Base-by-base conservation (phyloP, 306 rosid species). In the Abrus pulchellus region DNA sequence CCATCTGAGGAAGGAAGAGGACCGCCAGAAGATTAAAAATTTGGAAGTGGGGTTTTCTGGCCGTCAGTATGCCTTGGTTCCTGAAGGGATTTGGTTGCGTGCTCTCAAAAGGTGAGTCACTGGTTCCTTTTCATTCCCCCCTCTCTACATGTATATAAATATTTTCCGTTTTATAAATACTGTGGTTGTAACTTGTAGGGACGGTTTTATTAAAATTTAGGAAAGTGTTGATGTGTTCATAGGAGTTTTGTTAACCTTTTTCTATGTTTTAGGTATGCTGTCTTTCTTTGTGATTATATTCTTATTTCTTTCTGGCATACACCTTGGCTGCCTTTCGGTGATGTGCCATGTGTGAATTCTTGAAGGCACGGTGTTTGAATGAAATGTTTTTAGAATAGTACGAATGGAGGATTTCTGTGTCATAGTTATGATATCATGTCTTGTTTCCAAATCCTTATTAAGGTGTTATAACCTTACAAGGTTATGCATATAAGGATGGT, bases 31-130 rank as follows among this genome's bases (percentile, higher is more conserved):
- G 67, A 73, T 57, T 32, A 68, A 78, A 54, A 64, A 34, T 47
- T 85, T 67, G 56, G 87, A 87, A 43, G 85, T 68, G 56, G 90
- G 89, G 45, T 77, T 81, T 87, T 90, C 94, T 0, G 93, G 88
- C 9, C 81, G 79, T 10, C 90, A 89, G 52, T 94, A 88, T 78
- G 98, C 97, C 1, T 76, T 94, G 89, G 86, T 94, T 66, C 77
- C 92, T 47, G 97, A 92, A 88, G 86, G 89, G 9, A 52, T 74
- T 52, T 94, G 97, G 98, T 77, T 93, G 85, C 89, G 87, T 60
- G 82, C 92, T 57, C 88, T 90, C 53, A 89, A 82, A 82, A 82
- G 97, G 98, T 92, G 80, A 82, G 87, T 34, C 10, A 1, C 3
- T 5, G 38, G 66, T 76, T 7, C 3, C 1, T 4, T 36, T 49